Conservation (phyloP, 495 filamentous ascomycete species). For the Penicillium daleae region DNA sequence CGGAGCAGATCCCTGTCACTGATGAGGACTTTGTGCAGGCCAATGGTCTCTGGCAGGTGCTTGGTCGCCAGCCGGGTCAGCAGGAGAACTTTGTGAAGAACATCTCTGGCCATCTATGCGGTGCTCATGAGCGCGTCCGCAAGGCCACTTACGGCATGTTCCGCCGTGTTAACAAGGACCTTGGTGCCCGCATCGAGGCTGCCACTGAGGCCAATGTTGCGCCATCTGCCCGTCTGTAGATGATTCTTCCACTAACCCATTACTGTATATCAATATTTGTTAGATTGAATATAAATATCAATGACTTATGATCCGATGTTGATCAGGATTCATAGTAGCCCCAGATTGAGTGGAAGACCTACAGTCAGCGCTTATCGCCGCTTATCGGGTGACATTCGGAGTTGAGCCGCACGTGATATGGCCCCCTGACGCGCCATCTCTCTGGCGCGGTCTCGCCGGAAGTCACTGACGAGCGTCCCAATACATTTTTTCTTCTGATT, state of each 20-base stretch:
- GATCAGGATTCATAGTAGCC: neutral
- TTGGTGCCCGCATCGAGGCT: constrained; percentile 48
- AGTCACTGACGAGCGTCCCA: constrained; percentile 1
- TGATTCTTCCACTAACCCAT: neutral
- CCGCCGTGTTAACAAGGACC: constrained; percentile 44
- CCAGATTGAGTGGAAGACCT: neutral
- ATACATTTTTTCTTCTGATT: neutral
- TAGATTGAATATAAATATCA: neutral
- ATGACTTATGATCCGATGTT: neutral
- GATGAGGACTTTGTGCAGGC: constrained; percentile 69
- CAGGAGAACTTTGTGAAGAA: constrained; percentile 71
- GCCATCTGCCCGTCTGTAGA: constrained; percentile 37
- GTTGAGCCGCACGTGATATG: constrained; percentile 17
- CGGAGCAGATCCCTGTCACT: constrained; percentile 52
- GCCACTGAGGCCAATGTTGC: constrained; percentile 46
- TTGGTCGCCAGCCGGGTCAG: constrained; percentile 62
- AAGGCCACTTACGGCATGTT: constrained; percentile 61
- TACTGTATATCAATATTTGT: constrained; percentile 3
- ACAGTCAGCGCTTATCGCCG: constrained; percentile 1
- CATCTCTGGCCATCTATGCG: constrained; percentile 56
- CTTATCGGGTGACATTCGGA: constrained; percentile 13
- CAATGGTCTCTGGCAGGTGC: constrained; percentile 65
- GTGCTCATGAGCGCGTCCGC: constrained; percentile 55
- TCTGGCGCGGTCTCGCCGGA: neutral
- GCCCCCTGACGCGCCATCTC: constrained; percentile 15